Evolutionary conservation across 2,329 filamentous ascomycete species (phyloP).

Genomic region (Verticillium nubilum): DNA sequence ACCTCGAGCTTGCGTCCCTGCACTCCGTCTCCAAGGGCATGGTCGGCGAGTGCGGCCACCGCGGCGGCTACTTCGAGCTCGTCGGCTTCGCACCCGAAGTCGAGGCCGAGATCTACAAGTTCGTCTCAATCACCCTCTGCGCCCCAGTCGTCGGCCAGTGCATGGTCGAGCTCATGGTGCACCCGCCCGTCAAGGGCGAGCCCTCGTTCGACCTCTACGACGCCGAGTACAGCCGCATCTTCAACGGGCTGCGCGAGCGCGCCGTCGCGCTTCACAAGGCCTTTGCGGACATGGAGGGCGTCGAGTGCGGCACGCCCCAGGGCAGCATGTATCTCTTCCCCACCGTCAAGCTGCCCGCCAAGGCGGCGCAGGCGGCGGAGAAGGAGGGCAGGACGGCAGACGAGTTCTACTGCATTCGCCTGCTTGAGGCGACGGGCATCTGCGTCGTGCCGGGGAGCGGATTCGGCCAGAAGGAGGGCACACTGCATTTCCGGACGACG

Average conservation of each 20-base stretch:
- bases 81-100: conserved; percentile 82
- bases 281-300: conserved; percentile 92
- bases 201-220: conserved; percentile 80
- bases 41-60: conserved; percentile 97
- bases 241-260: conserved; percentile 69
- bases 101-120: conserved; percentile 95
- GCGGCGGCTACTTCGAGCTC: conserved; percentile 96
- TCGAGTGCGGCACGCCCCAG: conserved; percentile 83
- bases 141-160: conserved; percentile 94
- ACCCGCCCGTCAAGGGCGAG: conserved; percentile 79
- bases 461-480: conserved; percentile 90
- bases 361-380: conserved; percentile 71
- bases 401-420: conserved; percentile 87
- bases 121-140: conserved; percentile 94
- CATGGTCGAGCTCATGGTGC: conserved; percentile 95
- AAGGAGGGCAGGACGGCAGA: conserved; percentile 72
- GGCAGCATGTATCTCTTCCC: conserved; percentile 99
- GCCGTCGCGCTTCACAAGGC: conserved; percentile 83
- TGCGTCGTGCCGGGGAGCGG: conserved; percentile 90
- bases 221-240: conserved; percentile 80
- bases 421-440: conserved; percentile 91
- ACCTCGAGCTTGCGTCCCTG: conserved; percentile 82
- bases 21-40: conserved; percentile 97
- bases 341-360: conserved; percentile 72
- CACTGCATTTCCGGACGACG: conserved; percentile 91